A percentile compares a stretch with the other conserved stretches of the same genome.
Conservation (phyloP, 148 eudicot species). For the Dianthus caryophyllus region DNA sequence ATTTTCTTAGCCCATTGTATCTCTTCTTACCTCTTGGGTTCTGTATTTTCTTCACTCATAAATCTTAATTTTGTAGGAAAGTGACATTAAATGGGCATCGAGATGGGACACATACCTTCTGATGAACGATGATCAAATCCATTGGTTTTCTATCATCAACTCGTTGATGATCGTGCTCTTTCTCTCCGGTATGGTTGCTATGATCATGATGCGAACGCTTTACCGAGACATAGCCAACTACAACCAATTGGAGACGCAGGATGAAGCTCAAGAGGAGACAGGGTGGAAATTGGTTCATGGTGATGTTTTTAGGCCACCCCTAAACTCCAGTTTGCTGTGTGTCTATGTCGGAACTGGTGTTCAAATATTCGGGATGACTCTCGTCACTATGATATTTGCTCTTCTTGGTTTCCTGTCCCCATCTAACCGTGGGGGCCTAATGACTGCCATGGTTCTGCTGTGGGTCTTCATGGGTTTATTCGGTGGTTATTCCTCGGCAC, state of each 20-base stretch:
- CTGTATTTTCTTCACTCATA: slow-evolving; percentile 4
- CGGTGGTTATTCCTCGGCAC: slow-evolving; percentile 53
- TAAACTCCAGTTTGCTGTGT: slow-evolving; percentile 39
- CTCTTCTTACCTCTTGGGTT: not conserved
- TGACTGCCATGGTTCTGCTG: slow-evolving; percentile 54
- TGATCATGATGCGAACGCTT: slow-evolving; percentile 60
- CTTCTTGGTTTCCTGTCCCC: slow-evolving; percentile 55
- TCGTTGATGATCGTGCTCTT: slow-evolving; percentile 48
- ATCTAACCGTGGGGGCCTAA: slow-evolving; percentile 50
- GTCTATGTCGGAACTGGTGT: slow-evolving; percentile 54
- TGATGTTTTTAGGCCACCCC: slow-evolving; percentile 46
- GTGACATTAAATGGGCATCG: slow-evolving; percentile 54
- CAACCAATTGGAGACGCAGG: slow-evolving; percentile 49
- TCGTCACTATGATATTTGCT: slow-evolving; percentile 50
- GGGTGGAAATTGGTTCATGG: slow-evolving; percentile 58
- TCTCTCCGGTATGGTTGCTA: slow-evolving; percentile 54
- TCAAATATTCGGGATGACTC: slow-evolving; percentile 45
- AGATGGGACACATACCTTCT: slow-evolving; percentile 53
- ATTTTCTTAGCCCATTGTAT: not conserved
- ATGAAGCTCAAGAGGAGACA: slow-evolving; percentile 53
- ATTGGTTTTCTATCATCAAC: slow-evolving; percentile 53
- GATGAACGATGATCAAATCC: slow-evolving; percentile 56
- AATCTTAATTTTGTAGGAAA: slow-evolving; percentile 29
- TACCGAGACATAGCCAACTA: slow-evolving; percentile 51
- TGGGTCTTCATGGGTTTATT: slow-evolving; percentile 55